Base-by-base conservation (phyloP, 2,329 filamentous ascomycete species). In the Periconia macrospinosa region DNA sequence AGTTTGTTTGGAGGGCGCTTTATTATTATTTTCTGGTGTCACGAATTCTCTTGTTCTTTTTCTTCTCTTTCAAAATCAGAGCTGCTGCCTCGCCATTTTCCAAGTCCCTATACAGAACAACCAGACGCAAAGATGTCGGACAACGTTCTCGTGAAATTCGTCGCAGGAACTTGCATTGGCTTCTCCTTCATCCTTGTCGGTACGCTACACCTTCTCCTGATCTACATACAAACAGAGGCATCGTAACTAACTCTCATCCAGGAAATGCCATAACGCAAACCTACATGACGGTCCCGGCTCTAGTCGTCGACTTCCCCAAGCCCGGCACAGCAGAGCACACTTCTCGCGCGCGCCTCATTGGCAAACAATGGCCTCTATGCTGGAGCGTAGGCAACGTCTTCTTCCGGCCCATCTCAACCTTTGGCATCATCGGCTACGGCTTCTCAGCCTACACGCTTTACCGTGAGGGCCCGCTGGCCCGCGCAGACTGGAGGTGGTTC, bases 231-330 rank as follows among this genome's bases (percentile, higher is more conserved):
- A 17, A 49, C 2, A 20, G 13, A 11, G 11, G 15, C 33, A 37
- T 37, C 11, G 3, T 14, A 42, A 48, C 30, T 58, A 30, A 63
- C 46, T 50, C 47, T 43, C 1, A 8, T 8, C 2, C 43, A 81
- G 79, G 79, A 51, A 81, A 81, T 68, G 79, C 79, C 13, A 77
- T 82, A 51, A 81, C 79, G 20, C 79, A 81, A 66, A 80, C 78
- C 15, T 80, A 76, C 68, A 81, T 81, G 79, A 78, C 77, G 15
- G 75, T 81, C 37, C 79, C 79, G 6, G 78, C 77, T 3, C 69
- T 81, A 37, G 70, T 81, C 14, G 74, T 79, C 55, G 74, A 78
- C 58, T 80, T 79, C 62, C 77, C 78, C 20, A 54, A 68, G 8
- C 68, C 77, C 20, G 70, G 69, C 6, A 71, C 74, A 1, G 70